A percentile compares a stretch with the other conserved stretches of the same genome.
Conservation (phyloP, 768 basidiomycete species). For the Phanerochaete sordida region DNA sequence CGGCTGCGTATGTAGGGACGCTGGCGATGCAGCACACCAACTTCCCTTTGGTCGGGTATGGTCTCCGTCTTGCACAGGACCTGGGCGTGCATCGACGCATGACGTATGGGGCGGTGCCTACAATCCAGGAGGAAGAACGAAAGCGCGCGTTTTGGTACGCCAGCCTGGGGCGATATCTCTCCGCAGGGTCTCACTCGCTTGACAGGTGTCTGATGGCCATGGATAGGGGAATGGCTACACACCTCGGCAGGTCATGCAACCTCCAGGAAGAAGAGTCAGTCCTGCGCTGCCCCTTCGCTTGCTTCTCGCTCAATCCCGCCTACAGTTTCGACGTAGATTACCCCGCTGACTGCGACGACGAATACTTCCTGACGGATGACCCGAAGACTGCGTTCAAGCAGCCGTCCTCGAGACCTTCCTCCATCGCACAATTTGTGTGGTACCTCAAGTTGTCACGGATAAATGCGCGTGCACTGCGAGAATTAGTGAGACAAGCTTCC, state of each 20-base stretch:
- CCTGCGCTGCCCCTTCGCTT: constrained; percentile 31
- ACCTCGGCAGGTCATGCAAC: constrained; percentile 63
- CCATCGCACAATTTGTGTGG: constrained; percentile 54
- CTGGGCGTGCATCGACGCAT: constrained; percentile 72
- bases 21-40: constrained; percentile 1
- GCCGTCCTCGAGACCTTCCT: constrained; percentile 51
- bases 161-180: constrained; percentile 11
- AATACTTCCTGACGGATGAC: constrained; percentile 63
- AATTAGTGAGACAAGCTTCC: too few species aligned
- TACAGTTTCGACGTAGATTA: constrained; percentile 49
- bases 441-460: constrained; percentile 61
- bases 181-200: neutral
- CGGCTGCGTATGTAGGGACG: constrained; percentile 2
- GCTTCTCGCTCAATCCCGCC: neutral
- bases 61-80: constrained; percentile 48
- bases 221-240: constrained; percentile 42
- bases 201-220: constrained; percentile 44
- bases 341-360: constrained; percentile 75
- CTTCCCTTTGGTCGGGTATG: constrained; percentile 37
- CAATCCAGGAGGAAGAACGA: constrained; percentile 65
- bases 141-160: constrained; percentile 74
- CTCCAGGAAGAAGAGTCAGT: constrained; percentile 72
- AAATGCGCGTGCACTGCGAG: constrained; percentile 58
- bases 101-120: constrained; percentile 43
- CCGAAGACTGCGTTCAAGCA: constrained; percentile 55